Evolutionary conservation across 176 grass and related monocot species (phyloP).

Genomic region (Carex cristatella): DNA sequence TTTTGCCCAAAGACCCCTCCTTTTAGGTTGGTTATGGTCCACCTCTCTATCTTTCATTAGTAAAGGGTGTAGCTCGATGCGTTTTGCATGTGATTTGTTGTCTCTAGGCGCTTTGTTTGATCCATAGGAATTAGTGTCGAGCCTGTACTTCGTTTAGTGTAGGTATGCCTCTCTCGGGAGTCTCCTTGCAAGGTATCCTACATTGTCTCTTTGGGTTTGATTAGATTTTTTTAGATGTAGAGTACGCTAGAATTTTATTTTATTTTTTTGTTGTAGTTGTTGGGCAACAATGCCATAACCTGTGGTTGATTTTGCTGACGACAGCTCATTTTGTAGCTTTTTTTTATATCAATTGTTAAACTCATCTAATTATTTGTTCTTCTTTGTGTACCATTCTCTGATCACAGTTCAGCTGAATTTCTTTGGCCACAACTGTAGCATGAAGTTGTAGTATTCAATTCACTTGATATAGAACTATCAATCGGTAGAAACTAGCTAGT

Average conservation of each 20-base stretch:
- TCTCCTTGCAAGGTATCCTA: background rate
- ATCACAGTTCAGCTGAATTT: background rate
- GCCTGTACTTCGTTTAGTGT: background rate
- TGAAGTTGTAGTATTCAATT: constrained; percentile 9
- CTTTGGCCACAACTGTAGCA: background rate
- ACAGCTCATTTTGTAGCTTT: background rate
- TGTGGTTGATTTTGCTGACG: background rate
- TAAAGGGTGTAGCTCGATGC: constrained; percentile 16
- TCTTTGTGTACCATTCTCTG: background rate
- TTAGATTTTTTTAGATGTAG: background rate
- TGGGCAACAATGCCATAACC: background rate
- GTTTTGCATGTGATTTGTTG: constrained; percentile 25
- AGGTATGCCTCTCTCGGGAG: background rate
- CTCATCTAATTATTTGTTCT: background rate
- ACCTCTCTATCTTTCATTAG: constrained; percentile 9
- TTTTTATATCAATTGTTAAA: background rate
- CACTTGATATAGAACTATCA: background rate
- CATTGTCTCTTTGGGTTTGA: background rate
- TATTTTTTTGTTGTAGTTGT: background rate
- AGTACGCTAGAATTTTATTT: background rate
- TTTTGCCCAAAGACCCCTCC: constrained; percentile 17
- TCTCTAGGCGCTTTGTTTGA: background rate
- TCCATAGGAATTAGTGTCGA: background rate
- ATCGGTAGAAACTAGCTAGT: background rate
- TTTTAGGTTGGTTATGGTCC: constrained; percentile 25